Evolutionary conservation across 345 rosid genomes (phyloP).

Genomic region (Eucalyptus cloeziana): DNA sequence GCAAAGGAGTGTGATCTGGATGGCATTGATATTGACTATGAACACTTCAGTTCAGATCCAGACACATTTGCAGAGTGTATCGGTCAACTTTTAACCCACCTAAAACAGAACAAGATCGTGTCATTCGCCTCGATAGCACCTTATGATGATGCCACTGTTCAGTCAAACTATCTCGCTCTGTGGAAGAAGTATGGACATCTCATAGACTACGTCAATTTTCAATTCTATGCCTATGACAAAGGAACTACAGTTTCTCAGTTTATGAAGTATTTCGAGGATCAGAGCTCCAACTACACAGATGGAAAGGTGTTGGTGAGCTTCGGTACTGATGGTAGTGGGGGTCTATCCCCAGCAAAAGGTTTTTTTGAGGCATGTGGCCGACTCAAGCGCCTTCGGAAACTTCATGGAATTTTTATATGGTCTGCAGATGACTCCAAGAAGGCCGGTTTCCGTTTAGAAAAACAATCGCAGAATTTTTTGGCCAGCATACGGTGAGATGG

Average conservation of each 20-base stretch:
- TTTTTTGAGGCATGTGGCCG: slow-evolving; percentile 27
- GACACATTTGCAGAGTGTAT: slow-evolving; percentile 46
- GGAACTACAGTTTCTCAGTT: slow-evolving; percentile 29
- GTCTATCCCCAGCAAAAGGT: slow-evolving; percentile 24
- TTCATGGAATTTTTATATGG: slow-evolving; percentile 47
- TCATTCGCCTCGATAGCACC: slow-evolving; percentile 52
- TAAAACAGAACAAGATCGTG: slow-evolving; percentile 9
- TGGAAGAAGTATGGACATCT: slow-evolving; percentile 47
- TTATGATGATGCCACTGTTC: slow-evolving; percentile 19
- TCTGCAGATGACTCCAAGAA: slow-evolving; percentile 53
- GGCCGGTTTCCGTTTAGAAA: slow-evolving; percentile 21
- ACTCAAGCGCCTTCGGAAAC: slow-evolving; percentile 17
- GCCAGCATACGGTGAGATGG: not conserved
- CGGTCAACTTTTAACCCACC: slow-evolving; percentile 25
- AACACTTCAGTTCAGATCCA: slow-evolving; percentile 39
- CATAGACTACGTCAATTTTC: slow-evolving; percentile 51
- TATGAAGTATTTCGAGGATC: slow-evolving; percentile 12
- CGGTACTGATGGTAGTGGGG: slow-evolving; percentile 34
- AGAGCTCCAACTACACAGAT: slow-evolving; percentile 24
- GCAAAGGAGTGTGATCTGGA: slow-evolving; percentile 18
- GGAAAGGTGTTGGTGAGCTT: slow-evolving; percentile 37
- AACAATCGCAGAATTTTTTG: slow-evolving; percentile 18
- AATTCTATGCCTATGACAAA: slow-evolving; percentile 38
- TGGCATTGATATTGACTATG: slow-evolving; percentile 46
- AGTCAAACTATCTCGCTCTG: slow-evolving; percentile 33